Evolutionary conservation across 2,329 filamentous ascomycete genomes (phyloP).

Genomic region (Zymoseptoria pseudotritici): DNA sequence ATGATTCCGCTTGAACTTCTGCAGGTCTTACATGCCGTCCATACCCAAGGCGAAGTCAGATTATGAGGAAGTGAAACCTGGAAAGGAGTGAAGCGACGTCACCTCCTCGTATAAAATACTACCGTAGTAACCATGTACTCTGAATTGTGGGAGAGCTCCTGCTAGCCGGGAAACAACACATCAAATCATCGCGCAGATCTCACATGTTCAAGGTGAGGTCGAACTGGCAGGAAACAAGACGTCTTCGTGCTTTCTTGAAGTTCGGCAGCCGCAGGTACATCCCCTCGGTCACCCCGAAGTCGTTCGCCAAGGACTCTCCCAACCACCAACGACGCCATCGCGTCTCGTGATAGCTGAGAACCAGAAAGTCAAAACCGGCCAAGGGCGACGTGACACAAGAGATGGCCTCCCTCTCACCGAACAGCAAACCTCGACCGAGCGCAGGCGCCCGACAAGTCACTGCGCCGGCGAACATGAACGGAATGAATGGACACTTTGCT

Average conservation of each 20-base stretch:
- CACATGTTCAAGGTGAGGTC: background rate
- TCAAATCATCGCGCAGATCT: background rate
- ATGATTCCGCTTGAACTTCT: no score
- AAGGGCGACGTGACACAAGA: background rate
- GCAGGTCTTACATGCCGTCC: no score
- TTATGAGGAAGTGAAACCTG: no score
- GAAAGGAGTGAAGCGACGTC: no score
- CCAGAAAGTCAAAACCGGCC: background rate
- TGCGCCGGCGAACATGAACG: constrained; percentile 49
- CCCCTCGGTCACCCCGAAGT: background rate
- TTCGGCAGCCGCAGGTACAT: background rate
- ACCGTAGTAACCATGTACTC: background rate
- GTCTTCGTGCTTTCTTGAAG: background rate
- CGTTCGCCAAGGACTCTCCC: background rate
- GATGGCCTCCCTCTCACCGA: background rate
- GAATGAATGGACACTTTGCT: constrained; percentile 78
- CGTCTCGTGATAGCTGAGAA: background rate
- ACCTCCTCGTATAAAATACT: no score
- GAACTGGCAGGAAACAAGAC: background rate
- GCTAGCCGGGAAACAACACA: background rate
- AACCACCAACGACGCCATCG: background rate
- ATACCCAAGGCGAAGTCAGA: no score
- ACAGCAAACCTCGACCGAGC: constrained; percentile 3
- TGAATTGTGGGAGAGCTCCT: no score
- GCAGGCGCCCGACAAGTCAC: constrained; percentile 22